Percentiles rank a stretch among this genome's conserved stretches.
These are phyloP conservation scores for Asclepias syriaca DNA, from an alignment of 257 asterid species.

Conservation along the genomic window DNA sequence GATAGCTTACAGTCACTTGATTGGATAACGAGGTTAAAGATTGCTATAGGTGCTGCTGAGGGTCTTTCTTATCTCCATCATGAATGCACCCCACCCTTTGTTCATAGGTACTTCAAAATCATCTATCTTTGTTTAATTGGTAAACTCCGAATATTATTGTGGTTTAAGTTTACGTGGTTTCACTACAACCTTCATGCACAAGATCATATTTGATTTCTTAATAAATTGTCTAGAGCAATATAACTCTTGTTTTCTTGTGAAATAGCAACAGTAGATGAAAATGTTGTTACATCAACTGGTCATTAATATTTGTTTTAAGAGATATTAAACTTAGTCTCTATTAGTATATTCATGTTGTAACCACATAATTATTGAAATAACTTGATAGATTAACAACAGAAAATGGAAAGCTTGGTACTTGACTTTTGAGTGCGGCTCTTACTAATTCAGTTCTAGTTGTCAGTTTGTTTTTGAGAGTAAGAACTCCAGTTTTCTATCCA, in stretches of 20 bases:
- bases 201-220: not conserved
- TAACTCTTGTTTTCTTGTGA: not conserved
- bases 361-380: not conserved
- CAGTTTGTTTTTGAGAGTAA: not conserved
- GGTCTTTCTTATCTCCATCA: constrained; percentile 82
- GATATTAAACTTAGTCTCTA: not conserved
- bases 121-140: not conserved
- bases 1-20: constrained; percentile 77
- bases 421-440: not conserved
- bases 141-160: not conserved
- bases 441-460: not conserved
- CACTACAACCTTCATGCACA: not conserved
- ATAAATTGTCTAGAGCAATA: not conserved
- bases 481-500: not conserved
- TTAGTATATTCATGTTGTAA: not conserved
- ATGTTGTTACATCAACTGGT: not conserved
- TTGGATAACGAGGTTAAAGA: constrained; percentile 94
- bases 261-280: not conserved
- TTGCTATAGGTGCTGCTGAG: constrained; percentile 94
- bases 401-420: not conserved
- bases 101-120: constrained; percentile 67
- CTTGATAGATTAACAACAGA: not conserved
- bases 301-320: not conserved
- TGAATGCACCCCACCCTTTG: constrained; percentile 82
- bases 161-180: not conserved